Conservation (phyloP, 2,329 filamentous ascomycete genomes). For the Nigrospora oryzae region DNA sequence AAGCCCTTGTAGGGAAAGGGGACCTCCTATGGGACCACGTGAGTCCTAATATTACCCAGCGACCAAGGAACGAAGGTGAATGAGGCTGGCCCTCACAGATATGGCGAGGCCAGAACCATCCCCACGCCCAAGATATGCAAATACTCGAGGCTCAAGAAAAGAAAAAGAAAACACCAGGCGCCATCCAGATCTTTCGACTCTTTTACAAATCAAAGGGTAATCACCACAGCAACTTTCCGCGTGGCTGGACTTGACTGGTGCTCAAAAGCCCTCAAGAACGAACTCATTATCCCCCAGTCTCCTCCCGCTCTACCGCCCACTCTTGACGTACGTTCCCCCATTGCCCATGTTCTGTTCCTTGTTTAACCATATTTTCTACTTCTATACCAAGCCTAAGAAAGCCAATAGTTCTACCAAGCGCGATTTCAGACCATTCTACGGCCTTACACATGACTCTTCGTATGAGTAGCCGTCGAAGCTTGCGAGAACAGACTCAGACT, state of each 20-base stretch:
- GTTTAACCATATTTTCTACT: no score
- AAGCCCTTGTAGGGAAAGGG: constrained; percentile 24
- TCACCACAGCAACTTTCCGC: not conserved
- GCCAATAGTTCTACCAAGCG: constrained; percentile 14
- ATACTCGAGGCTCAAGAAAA: no score
- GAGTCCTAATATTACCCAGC: not conserved
- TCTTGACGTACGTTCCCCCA: not conserved
- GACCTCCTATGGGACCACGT: constrained; percentile 24
- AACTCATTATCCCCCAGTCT: constrained; percentile 19
- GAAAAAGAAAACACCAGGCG: not conserved
- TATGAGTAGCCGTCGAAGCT: constrained; percentile 6
- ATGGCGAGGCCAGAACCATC: no score
- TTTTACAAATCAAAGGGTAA: constrained; percentile 22
- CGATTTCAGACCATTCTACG: constrained; percentile 13
- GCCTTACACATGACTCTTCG: constrained; percentile 13
- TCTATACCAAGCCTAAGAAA: constrained; percentile 7
- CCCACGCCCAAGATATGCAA: no score
- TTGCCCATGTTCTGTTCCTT: no score
- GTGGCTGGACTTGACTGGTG: not conserved
- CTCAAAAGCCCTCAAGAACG: constrained; percentile 20
- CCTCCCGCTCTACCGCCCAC: constrained; percentile 11
- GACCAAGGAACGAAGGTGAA: not conserved
- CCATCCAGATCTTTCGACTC: constrained; percentile 20
- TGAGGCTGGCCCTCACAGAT: no score
- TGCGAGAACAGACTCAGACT: constrained; percentile 5